phyloP scores from a whole-genome alignment of 345 rosid species.

The Salix dunnii region DNA sequence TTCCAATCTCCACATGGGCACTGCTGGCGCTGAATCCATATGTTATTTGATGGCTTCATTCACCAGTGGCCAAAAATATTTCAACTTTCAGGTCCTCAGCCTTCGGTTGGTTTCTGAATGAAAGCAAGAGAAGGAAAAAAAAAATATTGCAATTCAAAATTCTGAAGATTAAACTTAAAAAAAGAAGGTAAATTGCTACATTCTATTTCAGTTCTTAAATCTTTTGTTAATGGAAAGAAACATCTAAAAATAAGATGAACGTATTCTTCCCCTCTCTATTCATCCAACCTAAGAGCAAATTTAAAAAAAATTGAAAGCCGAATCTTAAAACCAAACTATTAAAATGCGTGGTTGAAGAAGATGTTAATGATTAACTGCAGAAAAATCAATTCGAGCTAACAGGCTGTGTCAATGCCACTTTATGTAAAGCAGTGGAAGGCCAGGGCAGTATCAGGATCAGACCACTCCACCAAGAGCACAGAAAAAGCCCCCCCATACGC shows the following conservation, averaged over 20 bases:
- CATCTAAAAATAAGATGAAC: too few relatives aligned
- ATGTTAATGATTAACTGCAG: not conserved
- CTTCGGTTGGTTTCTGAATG: slow-evolving; percentile 17
- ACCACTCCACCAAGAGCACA: too few relatives aligned
- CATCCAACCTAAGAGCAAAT: too few relatives aligned
- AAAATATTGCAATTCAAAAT: not conserved
- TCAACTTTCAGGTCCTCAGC: slow-evolving; percentile 13
- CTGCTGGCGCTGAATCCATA: slow-evolving; percentile 88
- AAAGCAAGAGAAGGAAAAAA: not conserved
- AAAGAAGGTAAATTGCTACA: not conserved
- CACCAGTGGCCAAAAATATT: slow-evolving; percentile 29
- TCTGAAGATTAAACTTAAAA: not conserved
- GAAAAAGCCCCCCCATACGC: too few relatives aligned
- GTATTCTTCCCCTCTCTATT: too few relatives aligned
- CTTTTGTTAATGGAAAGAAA: too few relatives aligned
- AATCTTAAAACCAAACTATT: not conserved
- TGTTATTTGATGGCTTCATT: slow-evolving; percentile 57
- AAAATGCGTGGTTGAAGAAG: not conserved
- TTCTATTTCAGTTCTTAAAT: too few relatives aligned
- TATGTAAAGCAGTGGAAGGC: too few relatives aligned
- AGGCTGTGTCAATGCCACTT: not conserved
- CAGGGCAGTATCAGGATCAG: too few relatives aligned
- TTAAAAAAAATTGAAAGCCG: not conserved
- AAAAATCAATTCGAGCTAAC: not conserved
- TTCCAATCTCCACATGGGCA: slow-evolving; percentile 98